Base-by-base conservation (phyloP, 75 land plant genomes). In the Adiantum capillusveneris region DNA sequence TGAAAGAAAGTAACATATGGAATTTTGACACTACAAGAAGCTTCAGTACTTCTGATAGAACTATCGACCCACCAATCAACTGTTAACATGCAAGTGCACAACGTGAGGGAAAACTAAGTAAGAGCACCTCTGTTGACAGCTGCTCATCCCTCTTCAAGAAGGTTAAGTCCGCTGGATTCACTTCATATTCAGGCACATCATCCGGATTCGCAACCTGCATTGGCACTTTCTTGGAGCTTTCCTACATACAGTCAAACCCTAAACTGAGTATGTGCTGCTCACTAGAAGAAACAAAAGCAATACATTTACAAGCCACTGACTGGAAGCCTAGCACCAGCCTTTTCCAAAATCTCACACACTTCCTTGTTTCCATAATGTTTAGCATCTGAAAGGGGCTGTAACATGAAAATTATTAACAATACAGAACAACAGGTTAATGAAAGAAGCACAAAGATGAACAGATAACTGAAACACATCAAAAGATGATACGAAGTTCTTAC, bases 321-420 rank as follows among this genome's bases (percentile, higher is more conserved):
- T 70, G 64, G 63, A 39, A 68, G 67, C 60, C 72, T 75, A 22
- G 86, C 95, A 31, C 95, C 90, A 56, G 72, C 66, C 30, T 59
- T 79, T 73, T 84, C 89, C 68, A 92, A 62, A 51, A 92, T 56
- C 29, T 82, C 77, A 58, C 79, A 77, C 41, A 82, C 89, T 30
- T 84, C 89, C 29, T 65, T 57, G 26, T 84, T 79, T 16, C 79
- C 73, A 63, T 92, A 88, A 69, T 88, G 79, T 41, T 68, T 68
- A 34, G 97, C 97, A 88, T 92, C 97, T 59, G 82, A 89, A 62
- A 92, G 80, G 44, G 97, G 94, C 97, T 92, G 81, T 66, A 61
- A 13, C 14, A n/a, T n/a, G n/a, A n/a, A n/a, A n/a, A n/a, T n/a
- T n/a, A n/a, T n/a, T n/a, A n/a, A n/a, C n/a, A n/a, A n/a, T n/a